Evolutionary conservation across 2,329 filamentous ascomycete species (phyloP).

Genomic region (Calonectria honghensis): DNA sequence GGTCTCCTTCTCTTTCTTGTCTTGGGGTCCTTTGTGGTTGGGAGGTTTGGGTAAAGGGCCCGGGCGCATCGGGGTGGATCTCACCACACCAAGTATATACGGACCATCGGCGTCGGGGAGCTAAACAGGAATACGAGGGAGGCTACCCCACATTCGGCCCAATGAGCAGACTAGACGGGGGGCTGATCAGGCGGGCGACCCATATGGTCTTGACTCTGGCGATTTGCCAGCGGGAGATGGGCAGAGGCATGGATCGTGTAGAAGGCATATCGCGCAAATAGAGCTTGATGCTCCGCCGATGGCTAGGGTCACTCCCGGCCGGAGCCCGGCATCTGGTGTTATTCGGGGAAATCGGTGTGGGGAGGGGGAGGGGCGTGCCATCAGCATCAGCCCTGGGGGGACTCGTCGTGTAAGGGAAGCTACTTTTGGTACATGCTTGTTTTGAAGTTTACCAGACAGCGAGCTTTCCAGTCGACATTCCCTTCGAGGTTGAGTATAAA

Average conservation of each 20-base stretch:
- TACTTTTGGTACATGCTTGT: conserved; percentile 42
- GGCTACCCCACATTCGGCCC: conserved; percentile 47
- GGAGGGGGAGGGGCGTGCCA: conserved; percentile 40
- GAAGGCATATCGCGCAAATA: conserved; percentile 22
- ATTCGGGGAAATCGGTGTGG: conserved; percentile 40
- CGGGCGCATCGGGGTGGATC: conserved; percentile 31
- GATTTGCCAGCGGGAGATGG: conserved; percentile 23
- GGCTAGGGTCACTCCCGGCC: conserved; percentile 11
- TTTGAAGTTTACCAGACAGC: conserved; percentile 42
- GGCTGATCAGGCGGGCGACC: conserved; percentile 8
- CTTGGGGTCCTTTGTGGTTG: background rate
- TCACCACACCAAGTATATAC: conserved; percentile 9
- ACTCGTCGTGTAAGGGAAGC: conserved; percentile 43
- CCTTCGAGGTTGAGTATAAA: conserved; percentile 48
- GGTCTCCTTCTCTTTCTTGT: background rate
- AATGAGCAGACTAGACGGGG: conserved; percentile 6
- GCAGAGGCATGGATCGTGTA: background rate
- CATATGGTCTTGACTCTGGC: conserved; percentile 10
- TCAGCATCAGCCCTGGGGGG: conserved; percentile 44
- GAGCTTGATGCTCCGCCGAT: conserved; percentile 17
- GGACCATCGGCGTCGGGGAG: conserved; percentile 26
- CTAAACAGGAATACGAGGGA: conserved; percentile 50
- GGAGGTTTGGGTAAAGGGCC: background rate
- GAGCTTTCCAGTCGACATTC: background rate
- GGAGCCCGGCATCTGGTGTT: conserved; percentile 41